Conservation (phyloP, 257 asterid species). For the Leonotis leonurus region DNA sequence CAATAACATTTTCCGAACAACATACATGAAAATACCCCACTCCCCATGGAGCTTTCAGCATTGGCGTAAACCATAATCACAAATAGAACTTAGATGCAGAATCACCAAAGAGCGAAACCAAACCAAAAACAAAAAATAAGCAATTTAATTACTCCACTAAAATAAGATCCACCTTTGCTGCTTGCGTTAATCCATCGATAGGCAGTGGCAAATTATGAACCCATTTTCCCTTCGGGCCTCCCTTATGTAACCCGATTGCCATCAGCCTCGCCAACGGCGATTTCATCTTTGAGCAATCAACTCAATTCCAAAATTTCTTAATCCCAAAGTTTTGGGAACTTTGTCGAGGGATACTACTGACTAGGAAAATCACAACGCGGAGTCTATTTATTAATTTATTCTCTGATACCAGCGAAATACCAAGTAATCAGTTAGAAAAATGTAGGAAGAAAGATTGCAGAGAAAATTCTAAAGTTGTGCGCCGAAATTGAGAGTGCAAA, state of each 20-base stretch:
- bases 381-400: constrained; percentile 15
- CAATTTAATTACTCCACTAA: neutral
- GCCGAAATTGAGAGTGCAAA: constrained; percentile 42
- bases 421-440: neutral
- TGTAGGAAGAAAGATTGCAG: neutral
- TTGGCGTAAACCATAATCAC: constrained; percentile 10
- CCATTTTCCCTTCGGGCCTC: constrained; percentile 43
- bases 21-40: neutral
- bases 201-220: constrained; percentile 37
- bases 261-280: constrained; percentile 41
- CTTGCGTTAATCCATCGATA: constrained; percentile 42
- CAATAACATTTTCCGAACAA: neutral
- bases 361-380: neutral
- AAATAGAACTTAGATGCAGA: constrained; percentile 12
- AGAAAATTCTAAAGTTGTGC: constrained; percentile 45
- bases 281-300: constrained; percentile 36
- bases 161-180: constrained; percentile 43
- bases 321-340: neutral
- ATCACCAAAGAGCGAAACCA: constrained; percentile 11
- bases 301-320: constrained; percentile 4
- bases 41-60: constrained; percentile 15
- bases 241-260: constrained; percentile 34
- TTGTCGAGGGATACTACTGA: neutral
- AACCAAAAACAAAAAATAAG: neutral
- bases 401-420: neutral